Percentiles rank a stretch among this genome's conserved stretches.
These are phyloP conservation scores for Plasmodium yoelii DNA, from an alignment of 169 alveolate species.

Conservation along the genomic window DNA sequence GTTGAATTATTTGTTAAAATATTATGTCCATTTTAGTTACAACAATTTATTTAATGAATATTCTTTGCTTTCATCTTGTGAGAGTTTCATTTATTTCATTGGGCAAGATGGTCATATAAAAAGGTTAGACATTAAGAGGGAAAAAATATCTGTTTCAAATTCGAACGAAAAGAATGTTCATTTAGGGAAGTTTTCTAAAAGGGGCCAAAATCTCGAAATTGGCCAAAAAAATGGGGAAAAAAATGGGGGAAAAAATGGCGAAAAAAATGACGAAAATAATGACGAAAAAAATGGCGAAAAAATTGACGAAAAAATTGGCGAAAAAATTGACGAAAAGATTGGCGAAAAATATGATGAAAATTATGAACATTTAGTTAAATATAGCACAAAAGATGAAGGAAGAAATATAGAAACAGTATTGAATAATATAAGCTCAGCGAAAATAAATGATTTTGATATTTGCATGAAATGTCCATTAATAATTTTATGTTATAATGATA, in stretches of 20 bases:
- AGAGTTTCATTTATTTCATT: constrained; percentile 38
- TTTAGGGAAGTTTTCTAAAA: neutral
- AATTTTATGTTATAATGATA: constrained; percentile 59
- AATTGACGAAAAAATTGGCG: neutral
- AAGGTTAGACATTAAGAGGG: constrained; percentile 28
- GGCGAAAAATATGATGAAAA: neutral
- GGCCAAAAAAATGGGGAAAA: neutral
- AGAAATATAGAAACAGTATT: constrained; percentile 35
- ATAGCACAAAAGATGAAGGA: constrained; percentile 9
- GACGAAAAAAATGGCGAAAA: too few relatives aligned
- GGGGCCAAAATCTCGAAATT: neutral
- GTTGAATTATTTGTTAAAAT: constrained; percentile 19
- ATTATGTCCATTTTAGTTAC: constrained; percentile 26
- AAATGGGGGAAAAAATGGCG: neutral
- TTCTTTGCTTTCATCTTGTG: constrained; percentile 54
- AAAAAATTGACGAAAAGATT: neutral
- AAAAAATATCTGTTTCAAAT: neutral
- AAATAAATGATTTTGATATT: constrained; percentile 68
- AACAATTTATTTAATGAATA: constrained; percentile 26
- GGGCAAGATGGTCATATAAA: constrained; percentile 53
- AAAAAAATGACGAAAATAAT: neutral
- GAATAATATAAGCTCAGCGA: constrained; percentile 26
- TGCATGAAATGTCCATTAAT: constrained; percentile 48
- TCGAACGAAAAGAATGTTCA: neutral
- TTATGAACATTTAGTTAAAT: neutral